Percentiles rank a stretch among this genome's conserved stretches.
Conservation (phyloP, 2,329 filamentous ascomycete species). For the Penicillium sp. region DNA sequence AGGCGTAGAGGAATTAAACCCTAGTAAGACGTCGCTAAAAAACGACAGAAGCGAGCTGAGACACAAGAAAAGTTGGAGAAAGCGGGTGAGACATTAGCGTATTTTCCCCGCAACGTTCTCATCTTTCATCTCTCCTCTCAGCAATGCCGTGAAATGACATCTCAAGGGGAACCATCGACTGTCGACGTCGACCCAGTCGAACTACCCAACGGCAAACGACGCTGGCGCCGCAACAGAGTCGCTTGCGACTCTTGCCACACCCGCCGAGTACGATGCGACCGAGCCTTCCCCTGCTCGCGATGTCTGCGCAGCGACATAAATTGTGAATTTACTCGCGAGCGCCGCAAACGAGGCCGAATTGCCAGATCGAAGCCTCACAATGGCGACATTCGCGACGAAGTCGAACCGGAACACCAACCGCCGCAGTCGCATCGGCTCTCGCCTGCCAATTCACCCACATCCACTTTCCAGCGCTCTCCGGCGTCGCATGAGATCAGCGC, state of each 20-base stretch:
- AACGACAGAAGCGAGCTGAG: background rate
- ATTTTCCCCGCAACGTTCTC: constrained; percentile 9
- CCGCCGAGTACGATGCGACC: constrained; percentile 89
- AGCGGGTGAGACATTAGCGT: constrained; percentile 10
- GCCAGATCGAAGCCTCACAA: constrained; percentile 60
- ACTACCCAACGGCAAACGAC: constrained; percentile 32
- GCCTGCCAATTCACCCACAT: constrained; percentile 24
- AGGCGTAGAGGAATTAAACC: background rate
- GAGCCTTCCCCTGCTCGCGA: constrained; percentile 85
- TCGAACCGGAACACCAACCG: constrained; percentile 14
- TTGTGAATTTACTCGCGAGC: constrained; percentile 88
- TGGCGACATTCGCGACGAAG: background rate
- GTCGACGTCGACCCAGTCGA: constrained; percentile 20
- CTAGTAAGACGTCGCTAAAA: background rate
- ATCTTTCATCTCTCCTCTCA: constrained; percentile 1
- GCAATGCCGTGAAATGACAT: constrained; percentile 36
- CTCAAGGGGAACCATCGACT: constrained; percentile 32
- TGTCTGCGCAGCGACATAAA: constrained; percentile 70
- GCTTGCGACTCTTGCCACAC: constrained; percentile 97
- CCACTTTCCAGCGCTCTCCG: constrained; percentile 29
- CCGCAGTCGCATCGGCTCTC: constrained; percentile 13
- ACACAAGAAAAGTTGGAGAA: background rate
- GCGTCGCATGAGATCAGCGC: constrained; percentile 30
- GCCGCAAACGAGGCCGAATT: constrained; percentile 92
- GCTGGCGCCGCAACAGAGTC: constrained; percentile 41